These are phyloP conservation scores for Papiliotrema flavescens DNA, from an alignment of 1,284 basidiomycete species.

Conservation along the genomic window DNA sequence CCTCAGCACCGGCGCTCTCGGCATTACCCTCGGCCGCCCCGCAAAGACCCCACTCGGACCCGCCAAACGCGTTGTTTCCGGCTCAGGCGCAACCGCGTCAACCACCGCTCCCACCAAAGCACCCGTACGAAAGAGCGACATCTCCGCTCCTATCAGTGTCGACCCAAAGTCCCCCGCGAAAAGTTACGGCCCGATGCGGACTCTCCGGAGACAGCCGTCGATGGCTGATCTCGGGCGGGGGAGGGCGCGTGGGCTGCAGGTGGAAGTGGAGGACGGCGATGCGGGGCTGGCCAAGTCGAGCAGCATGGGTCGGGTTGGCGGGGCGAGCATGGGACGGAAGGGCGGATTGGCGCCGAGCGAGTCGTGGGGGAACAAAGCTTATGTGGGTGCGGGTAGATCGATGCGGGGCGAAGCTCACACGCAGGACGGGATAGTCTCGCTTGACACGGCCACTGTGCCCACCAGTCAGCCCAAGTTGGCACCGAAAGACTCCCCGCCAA, in stretches of 20 bases:
- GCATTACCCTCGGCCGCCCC: not conserved
- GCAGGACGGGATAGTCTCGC: not conserved
- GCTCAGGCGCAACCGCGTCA: not conserved
- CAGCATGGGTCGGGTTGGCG: not conserved
- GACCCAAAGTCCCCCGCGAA: not conserved
- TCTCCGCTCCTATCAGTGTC: not conserved
- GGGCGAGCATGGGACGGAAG: not conserved
- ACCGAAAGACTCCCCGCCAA: not conserved
- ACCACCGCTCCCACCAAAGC: not conserved
- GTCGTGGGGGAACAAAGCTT: not conserved
- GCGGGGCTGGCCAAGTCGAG: not conserved
- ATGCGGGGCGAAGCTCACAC: not conserved
- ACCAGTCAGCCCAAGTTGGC: not conserved
- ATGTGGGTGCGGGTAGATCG: not conserved
- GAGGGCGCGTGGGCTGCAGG: constrained; percentile 1
- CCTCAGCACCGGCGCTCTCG: not conserved
- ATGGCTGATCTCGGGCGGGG: constrained; percentile 11
- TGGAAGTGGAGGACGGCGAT: constrained; percentile 1
- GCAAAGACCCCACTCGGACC: not conserved
- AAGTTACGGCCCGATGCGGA: constrained; percentile 9
- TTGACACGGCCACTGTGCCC: not conserved
- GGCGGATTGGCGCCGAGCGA: not conserved
- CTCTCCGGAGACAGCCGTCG: constrained; percentile 13
- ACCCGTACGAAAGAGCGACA: not conserved
- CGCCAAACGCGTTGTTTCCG: constrained; percentile 1